These are phyloP conservation scores for Lasiosphaeria miniovina DNA, from an alignment of 495 filamentous ascomycete genomes.

Conservation along the genomic window DNA sequence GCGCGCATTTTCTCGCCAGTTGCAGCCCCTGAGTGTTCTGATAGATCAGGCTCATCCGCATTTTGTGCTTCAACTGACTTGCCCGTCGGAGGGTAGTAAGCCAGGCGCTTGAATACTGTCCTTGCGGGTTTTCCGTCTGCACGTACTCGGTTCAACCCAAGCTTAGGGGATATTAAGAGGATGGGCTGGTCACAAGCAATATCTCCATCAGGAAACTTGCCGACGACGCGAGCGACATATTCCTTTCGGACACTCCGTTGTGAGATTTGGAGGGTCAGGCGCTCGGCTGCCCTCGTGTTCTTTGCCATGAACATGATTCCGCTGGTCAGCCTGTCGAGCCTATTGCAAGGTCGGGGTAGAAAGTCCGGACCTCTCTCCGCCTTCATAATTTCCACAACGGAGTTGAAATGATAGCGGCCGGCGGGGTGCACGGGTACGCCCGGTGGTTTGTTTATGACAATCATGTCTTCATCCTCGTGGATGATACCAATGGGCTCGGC, in stretches of 20 bases:
- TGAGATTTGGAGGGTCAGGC: constrained; percentile 66
- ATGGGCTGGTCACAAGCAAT: constrained; percentile 91
- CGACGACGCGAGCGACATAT: constrained; percentile 87
- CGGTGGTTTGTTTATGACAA: constrained; percentile 95
- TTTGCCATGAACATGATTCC: constrained; percentile 98
- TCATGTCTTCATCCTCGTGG: constrained; percentile 84
- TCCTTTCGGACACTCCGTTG: constrained; percentile 83
- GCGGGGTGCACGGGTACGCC: constrained; percentile 93
- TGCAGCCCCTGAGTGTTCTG: constrained; percentile 4
- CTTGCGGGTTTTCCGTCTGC: constrained; percentile 86
- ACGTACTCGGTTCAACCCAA: constrained; percentile 88
- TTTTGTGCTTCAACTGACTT: neutral
- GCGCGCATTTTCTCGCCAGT: constrained; percentile 27
- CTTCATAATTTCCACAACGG: constrained; percentile 88
- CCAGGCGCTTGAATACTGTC: constrained; percentile 85
- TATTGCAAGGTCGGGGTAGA: constrained; percentile 80
- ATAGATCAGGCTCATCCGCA: constrained; percentile 23
- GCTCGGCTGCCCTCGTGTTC: constrained; percentile 71
- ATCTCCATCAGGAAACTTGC: constrained; percentile 80
- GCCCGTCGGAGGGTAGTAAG: constrained; percentile 68
- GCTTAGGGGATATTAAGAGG: constrained; percentile 88
- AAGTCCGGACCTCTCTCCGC: constrained; percentile 67
- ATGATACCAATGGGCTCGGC: constrained; percentile 75
- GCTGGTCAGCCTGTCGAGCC: constrained; percentile 89
- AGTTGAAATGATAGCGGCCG: constrained; percentile 92